phyloP scores from a whole-genome alignment of 2,329 filamentous ascomycete species.

The Beauveria scarabaeidicola region DNA sequence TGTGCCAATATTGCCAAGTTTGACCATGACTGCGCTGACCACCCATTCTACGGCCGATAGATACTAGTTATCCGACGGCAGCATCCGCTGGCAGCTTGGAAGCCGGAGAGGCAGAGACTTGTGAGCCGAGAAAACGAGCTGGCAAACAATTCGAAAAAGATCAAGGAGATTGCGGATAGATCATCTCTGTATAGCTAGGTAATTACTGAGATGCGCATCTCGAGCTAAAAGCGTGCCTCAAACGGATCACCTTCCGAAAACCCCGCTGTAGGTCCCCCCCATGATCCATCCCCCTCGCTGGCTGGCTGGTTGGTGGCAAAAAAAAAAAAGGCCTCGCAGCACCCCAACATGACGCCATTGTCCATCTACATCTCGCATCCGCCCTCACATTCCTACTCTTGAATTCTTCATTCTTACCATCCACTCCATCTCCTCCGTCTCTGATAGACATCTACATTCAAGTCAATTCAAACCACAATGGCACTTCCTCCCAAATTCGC shows the following conservation, averaged over 20 bases:
- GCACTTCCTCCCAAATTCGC: conserved; percentile 71
- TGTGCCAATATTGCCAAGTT: not conserved
- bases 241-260: not conserved
- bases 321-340: not conserved
- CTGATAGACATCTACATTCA: not conserved
- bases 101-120: too few relatives aligned
- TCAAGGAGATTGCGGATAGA: too few relatives aligned
- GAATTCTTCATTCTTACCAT: not conserved
- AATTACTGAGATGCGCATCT: not conserved
- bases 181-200: not conserved
- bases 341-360: conserved; percentile 8
- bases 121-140: not conserved
- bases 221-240: not conserved
- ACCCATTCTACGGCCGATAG: not conserved
- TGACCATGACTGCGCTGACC: not conserved
- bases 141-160: not conserved
- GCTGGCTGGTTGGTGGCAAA: not conserved
- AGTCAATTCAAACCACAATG: conserved; percentile 37
- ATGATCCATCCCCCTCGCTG: too few relatives aligned
- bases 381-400: not conserved
- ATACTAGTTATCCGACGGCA: not conserved
- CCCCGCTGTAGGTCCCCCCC: not conserved
- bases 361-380: not conserved
- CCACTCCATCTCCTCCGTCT: not conserved
- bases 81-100: not conserved